phyloP scores from a whole-genome alignment of 176 grass and related monocot species.

The Hordeum vulgare region DNA sequence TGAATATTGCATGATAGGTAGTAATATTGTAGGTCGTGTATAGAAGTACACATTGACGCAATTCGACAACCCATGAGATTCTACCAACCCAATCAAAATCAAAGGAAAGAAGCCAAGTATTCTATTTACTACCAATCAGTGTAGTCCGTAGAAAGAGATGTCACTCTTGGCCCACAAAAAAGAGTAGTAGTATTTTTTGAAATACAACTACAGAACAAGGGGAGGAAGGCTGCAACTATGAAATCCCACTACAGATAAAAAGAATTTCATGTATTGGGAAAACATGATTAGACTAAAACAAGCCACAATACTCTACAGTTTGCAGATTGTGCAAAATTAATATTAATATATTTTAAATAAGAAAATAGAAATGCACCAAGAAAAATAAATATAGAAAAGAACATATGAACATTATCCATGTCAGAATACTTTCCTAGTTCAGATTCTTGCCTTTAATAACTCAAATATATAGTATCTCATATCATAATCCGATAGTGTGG shows the following conservation, averaged over 20 bases:
- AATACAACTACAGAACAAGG: background rate
- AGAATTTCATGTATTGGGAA: background rate
- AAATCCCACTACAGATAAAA: background rate
- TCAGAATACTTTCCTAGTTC: background rate
- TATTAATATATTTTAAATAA: background rate
- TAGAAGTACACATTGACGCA: background rate
- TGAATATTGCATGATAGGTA: background rate
- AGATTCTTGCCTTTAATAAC: constrained; percentile 69
- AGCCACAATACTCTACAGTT: too few relatives aligned
- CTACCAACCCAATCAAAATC: background rate
- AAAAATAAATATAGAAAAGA: background rate
- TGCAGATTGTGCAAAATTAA: background rate
- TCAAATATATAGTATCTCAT: constrained; percentile 95
- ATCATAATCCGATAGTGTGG: constrained; percentile 71
- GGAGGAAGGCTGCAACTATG: background rate
- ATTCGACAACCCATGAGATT: background rate
- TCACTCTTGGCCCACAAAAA: background rate
- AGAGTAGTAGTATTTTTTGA: background rate
- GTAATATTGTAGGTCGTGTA: background rate
- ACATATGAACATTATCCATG: background rate
- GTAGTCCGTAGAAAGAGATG: too few relatives aligned
- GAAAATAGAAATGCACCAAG: background rate
- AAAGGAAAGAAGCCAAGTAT: too few relatives aligned
- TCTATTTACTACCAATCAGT: too few relatives aligned
- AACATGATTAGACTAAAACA: background rate